These are phyloP conservation scores for Mortierella sp. DNA, from an alignment of 371 early-diverging fungal genomes.

Conservation along the genomic window DNA sequence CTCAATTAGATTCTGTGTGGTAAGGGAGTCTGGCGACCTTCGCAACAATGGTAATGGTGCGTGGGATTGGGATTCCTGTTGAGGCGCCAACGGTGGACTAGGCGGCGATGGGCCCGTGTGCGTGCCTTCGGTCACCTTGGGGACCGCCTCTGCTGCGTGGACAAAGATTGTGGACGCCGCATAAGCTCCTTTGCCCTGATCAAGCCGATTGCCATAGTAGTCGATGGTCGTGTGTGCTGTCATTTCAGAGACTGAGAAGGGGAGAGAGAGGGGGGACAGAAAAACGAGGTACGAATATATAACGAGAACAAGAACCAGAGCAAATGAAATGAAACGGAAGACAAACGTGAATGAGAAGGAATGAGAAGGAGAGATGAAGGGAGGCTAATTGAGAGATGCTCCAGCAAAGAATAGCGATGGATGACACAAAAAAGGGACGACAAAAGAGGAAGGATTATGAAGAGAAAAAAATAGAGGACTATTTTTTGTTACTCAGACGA, in stretches of 20 bases:
- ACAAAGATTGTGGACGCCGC: constrained; percentile 5
- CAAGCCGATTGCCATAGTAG: background rate
- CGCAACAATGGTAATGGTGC: no score
- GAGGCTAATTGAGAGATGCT: background rate
- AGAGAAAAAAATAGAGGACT: no score
- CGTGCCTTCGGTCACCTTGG: constrained; percentile 21
- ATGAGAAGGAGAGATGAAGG: background rate
- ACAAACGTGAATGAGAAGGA: background rate
- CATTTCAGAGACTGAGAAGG: background rate
- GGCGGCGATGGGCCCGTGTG: constrained; percentile 12
- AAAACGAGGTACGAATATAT: no score
- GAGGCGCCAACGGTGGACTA: constrained; percentile 22
- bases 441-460: no score
- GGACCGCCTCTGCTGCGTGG: constrained; percentile 9
- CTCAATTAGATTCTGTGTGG: no score
- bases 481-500: no score
- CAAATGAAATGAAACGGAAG: background rate
- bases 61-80: constrained; percentile 17
- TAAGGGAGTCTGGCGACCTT: no score
- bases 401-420: no score
- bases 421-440: background rate
- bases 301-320: no score
- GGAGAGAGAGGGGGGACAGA: background rate
- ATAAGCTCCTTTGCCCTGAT: constrained; percentile 15
- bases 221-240: background rate